These are phyloP conservation scores for Nemania diffusa DNA, from an alignment of 2,329 filamentous ascomycete species.

Conservation along the genomic window DNA sequence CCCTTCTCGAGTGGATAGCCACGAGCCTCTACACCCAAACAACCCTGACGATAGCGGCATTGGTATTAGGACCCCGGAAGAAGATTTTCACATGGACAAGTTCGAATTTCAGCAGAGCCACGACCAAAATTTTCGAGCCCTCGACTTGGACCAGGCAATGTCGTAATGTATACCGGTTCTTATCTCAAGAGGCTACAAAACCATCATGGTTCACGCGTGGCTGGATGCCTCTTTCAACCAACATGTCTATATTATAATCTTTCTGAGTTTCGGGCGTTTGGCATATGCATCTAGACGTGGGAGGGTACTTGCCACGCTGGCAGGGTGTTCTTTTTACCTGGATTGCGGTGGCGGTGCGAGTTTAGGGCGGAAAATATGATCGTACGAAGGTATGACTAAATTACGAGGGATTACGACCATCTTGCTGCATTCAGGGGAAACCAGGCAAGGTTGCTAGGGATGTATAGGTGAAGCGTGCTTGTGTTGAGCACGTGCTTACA, in stretches of 20 bases:
- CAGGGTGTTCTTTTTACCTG: conserved; percentile 9
- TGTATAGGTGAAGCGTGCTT: conserved; percentile 33
- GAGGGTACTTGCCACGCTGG: conserved; percentile 2
- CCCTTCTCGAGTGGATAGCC: conserved; percentile 56
- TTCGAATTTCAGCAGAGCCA: conserved; percentile 59
- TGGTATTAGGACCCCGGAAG: conserved; percentile 74
- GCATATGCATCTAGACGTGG: conserved; percentile 29
- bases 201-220: conserved; percentile 13
- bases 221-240: conserved; percentile 15
- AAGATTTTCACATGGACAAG: conserved; percentile 71
- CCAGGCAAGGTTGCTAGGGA: conserved; percentile 23
- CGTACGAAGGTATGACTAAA: conserved; percentile 44
- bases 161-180: conserved; percentile 6
- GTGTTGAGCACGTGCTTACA: conserved; percentile 1
- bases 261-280: conserved; percentile 34
- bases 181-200: neutral
- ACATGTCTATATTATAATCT: conserved; percentile 33
- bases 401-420: conserved; percentile 40
- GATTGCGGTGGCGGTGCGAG: conserved; percentile 14
- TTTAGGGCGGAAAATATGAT: conserved; percentile 32
- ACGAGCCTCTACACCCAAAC: conserved; percentile 56
- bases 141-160: conserved; percentile 38
- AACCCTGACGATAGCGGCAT: conserved; percentile 79
- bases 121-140: conserved; percentile 48
- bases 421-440: conserved; percentile 25